phyloP scores from a whole-genome alignment of 768 basidiomycete genomes.

The Inosperma sp. region DNA sequence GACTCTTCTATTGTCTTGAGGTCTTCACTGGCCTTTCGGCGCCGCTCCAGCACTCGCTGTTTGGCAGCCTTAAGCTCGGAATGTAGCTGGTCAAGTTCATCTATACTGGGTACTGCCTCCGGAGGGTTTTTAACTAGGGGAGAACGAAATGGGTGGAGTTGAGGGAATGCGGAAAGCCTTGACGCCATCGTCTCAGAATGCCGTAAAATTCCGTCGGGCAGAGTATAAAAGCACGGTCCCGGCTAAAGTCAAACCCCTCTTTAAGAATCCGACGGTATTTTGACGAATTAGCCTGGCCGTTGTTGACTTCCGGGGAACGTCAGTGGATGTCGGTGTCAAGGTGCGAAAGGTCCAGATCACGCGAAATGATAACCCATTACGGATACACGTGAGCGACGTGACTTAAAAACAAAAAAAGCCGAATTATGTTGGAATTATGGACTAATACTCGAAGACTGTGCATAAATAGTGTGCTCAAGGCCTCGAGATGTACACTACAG shows the following conservation, averaged over 20 bases:
- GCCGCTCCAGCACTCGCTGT: slow-evolving; percentile 54
- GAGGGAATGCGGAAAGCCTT: slow-evolving; percentile 47
- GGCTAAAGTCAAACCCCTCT: neutral
- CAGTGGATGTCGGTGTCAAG: slow-evolving; percentile 10
- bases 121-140: slow-evolving; percentile 58
- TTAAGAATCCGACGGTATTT: neutral
- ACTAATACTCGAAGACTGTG: no score
- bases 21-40: slow-evolving; percentile 73
- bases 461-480: no score
- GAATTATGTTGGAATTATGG: no score
- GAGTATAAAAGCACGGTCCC: neutral
- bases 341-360: slow-evolving; percentile 10
- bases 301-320: slow-evolving; percentile 1
- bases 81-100: slow-evolving; percentile 65
- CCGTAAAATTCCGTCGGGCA: neutral
- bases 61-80: slow-evolving; percentile 54
- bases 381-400: neutral
- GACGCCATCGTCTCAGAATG: slow-evolving; percentile 50
- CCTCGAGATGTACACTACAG: no score
- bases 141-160: slow-evolving; percentile 50
- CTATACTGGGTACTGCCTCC: slow-evolving; percentile 63
- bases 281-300: neutral
- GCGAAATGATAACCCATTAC: slow-evolving; percentile 2
- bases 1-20: slow-evolving; percentile 70
- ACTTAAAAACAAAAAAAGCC: no score